Conservation (phyloP, 805 yeast species). For the Yarrowia osloensis region DNA sequence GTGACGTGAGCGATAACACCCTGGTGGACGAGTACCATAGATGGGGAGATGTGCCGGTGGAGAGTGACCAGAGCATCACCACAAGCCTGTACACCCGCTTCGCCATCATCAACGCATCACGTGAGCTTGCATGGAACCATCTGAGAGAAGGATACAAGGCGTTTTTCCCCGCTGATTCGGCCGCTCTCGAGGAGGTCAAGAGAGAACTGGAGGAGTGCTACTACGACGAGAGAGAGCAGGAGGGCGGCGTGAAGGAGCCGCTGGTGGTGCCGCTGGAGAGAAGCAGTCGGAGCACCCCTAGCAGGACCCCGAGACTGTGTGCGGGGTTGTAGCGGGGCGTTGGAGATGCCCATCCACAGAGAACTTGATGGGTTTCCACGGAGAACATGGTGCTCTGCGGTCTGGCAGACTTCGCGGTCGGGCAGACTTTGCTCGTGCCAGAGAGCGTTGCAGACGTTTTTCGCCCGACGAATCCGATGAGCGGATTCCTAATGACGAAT, state of each 20-base stretch:
- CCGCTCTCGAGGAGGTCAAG: conserved; percentile 10
- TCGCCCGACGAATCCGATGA: too few relatives aligned
- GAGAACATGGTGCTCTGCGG: too few relatives aligned
- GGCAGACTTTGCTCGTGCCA: too few relatives aligned
- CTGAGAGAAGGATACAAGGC: conserved; percentile 18
- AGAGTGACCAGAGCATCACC: background rate
- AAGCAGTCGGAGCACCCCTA: conserved; percentile 2
- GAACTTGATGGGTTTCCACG: too few relatives aligned
- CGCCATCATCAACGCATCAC: conserved; percentile 14
- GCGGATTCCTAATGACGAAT: too few relatives aligned
- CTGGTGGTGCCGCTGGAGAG: background rate
- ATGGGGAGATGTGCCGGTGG: conserved; percentile 9
- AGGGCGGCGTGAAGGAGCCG: background rate
- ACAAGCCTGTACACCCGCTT: conserved; percentile 1
- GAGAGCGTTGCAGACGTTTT: too few relatives aligned
- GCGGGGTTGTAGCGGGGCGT: background rate
- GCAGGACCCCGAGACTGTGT: background rate
- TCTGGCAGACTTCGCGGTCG: too few relatives aligned
- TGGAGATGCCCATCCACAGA: too few relatives aligned
- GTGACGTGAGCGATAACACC: conserved; percentile 12
- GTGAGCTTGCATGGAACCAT: conserved; percentile 30
- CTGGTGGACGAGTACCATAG: conserved; percentile 16
- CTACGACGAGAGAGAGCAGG: conserved; percentile 2
- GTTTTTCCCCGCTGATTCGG: conserved; percentile 9
- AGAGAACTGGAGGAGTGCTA: conserved; percentile 26